These are phyloP conservation scores for Ceratocystis lukuohia DNA, from an alignment of 2,329 filamentous ascomycete species.

Conservation along the genomic window DNA sequence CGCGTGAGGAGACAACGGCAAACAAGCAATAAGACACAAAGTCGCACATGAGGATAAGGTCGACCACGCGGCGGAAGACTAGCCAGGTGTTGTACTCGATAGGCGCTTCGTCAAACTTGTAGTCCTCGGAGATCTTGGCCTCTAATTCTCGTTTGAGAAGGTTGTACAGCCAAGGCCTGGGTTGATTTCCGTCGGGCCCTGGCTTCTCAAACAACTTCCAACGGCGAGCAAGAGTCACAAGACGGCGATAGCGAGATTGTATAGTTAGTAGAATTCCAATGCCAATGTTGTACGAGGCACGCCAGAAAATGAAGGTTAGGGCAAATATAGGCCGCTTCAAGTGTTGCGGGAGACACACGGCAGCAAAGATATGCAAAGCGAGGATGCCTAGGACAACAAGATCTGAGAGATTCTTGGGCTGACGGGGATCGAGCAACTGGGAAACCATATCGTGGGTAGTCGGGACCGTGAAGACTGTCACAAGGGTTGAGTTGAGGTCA, in stretches of 20 bases:
- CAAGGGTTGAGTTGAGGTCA: background rate
- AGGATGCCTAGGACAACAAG: constrained; percentile 66
- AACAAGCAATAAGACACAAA: constrained; percentile 96
- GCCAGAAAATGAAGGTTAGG: constrained; percentile 78
- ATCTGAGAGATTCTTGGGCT: constrained; percentile 92
- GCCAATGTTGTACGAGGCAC: constrained; percentile 81
- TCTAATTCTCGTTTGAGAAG: constrained; percentile 83
- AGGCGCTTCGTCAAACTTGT: constrained; percentile 82
- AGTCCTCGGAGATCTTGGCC: constrained; percentile 86
- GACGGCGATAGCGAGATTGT: constrained; percentile 76
- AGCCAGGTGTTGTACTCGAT: constrained; percentile 99
- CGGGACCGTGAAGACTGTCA: constrained; percentile 80
- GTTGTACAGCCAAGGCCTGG: constrained; percentile 66
- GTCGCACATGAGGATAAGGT: constrained; percentile 97
- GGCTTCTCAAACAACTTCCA: constrained; percentile 78
- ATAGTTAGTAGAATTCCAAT: constrained; percentile 80
- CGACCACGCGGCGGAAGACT: constrained; percentile 85
- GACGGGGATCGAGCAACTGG: constrained; percentile 82
- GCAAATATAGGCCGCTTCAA: constrained; percentile 69
- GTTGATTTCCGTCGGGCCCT: constrained; percentile 57
- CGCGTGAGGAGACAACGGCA: constrained; percentile 72
- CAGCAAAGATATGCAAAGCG: constrained; percentile 56
- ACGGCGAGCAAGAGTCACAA: constrained; percentile 78
- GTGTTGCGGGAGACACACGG: constrained; percentile 57
- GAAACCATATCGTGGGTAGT: constrained; percentile 98